Conservation (phyloP, 2,329 filamentous ascomycete species). For the Pyrenophora tritici-repentis region DNA sequence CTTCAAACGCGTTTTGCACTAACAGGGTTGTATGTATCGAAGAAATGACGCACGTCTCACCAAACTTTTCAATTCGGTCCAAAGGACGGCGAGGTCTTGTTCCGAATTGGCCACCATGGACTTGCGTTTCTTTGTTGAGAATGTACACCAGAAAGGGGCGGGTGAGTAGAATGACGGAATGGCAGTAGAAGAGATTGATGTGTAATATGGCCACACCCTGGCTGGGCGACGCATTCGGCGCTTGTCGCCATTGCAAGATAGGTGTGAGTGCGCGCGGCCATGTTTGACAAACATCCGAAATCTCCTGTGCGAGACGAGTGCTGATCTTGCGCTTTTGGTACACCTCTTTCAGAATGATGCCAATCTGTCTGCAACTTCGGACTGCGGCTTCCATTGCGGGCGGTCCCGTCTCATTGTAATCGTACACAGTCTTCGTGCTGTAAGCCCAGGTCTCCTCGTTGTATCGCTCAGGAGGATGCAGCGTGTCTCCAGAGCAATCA, state of each 20-base stretch:
- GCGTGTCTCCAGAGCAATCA: conserved; percentile 61
- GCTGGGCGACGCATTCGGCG: conserved; percentile 52
- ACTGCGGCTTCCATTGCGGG: conserved; percentile 61
- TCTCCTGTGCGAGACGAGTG: conserved; percentile 61
- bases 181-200: conserved; percentile 64
- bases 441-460: conserved; percentile 25
- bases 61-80: conserved; percentile 55
- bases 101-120: conserved; percentile 37
- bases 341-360: conserved; percentile 62
- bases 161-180: conserved; percentile 66
- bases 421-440: conserved; percentile 15
- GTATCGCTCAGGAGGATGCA: conserved; percentile 37
- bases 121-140: conserved; percentile 53
- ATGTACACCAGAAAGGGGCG: conserved; percentile 68
- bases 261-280: conserved; percentile 58
- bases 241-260: conserved; percentile 58
- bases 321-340: conserved; percentile 66
- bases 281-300: conserved; percentile 58
- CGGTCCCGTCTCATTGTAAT: conserved; percentile 44
- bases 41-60: conserved; percentile 50
- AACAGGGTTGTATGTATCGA: conserved; percentile 50
- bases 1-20: conserved; percentile 49
- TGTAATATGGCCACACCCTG: conserved; percentile 66
- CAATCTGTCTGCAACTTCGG: conserved; percentile 62
- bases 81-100: conserved; percentile 34